These are phyloP conservation scores for Pelargonium australe DNA, from an alignment of 441 rosid genomes.

Conservation along the genomic window DNA sequence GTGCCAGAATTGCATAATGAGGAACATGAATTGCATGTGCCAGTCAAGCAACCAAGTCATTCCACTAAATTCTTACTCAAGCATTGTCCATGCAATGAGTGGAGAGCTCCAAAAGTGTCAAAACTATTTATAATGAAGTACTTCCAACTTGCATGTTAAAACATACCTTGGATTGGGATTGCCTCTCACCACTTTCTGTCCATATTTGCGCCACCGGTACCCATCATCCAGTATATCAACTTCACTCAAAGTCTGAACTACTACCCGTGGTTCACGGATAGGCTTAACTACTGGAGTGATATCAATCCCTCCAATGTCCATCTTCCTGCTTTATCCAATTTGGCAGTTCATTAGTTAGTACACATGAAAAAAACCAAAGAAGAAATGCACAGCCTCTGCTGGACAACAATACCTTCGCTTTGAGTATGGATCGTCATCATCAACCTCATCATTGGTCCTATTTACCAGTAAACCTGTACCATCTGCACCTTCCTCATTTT, in stretches of 20 bases:
- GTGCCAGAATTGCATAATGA: background rate
- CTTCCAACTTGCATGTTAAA: background rate
- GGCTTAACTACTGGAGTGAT: constrained; percentile 79
- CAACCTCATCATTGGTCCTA: constrained; percentile 37
- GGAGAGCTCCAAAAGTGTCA: constrained; percentile 4
- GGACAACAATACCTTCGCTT: constrained; percentile 59
- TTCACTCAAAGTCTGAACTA: constrained; percentile 93
- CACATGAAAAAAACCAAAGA: background rate
- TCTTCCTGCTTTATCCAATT: constrained; percentile 49
- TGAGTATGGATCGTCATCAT: constrained; percentile 67
- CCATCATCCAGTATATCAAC: constrained; percentile 98
- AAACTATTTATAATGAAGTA: background rate
- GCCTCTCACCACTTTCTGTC: constrained; percentile 97
- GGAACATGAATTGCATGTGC: background rate
- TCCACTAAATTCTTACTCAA: constrained; percentile 4
- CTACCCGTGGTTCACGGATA: constrained; percentile 88
- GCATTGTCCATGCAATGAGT: background rate
- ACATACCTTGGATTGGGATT: constrained; percentile 91
- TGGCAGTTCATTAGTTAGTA: constrained; percentile 20
- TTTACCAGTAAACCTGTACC: constrained; percentile 21
- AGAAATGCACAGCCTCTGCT: constrained; percentile 12
- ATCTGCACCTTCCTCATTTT: constrained; percentile 51
- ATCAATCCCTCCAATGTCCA: constrained; percentile 62
- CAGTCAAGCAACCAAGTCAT: constrained; percentile 11
- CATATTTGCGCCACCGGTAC: constrained; percentile 97